Conservation (phyloP, 169 alveolate genomes). For the Eimeria necatrix region DNA sequence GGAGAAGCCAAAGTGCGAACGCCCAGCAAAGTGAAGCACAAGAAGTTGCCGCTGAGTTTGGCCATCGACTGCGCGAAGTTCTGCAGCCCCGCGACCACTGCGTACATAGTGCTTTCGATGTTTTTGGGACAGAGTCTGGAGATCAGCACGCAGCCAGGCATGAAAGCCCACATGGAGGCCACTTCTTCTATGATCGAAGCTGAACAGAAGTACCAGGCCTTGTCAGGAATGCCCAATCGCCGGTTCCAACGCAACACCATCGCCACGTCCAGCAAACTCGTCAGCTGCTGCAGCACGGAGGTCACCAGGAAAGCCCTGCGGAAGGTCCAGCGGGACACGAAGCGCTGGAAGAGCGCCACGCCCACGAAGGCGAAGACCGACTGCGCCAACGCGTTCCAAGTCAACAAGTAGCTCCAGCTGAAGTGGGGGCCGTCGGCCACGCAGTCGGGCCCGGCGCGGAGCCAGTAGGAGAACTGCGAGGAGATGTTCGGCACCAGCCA, state of each 20-base stretch:
- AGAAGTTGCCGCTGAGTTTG: conserved; percentile 69
- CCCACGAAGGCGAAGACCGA: conserved; percentile 68
- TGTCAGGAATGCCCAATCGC: conserved; percentile 73
- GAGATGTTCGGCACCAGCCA: conserved; percentile 71
- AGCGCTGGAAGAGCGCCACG: conserved; percentile 71
- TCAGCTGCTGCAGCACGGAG: conserved; percentile 63
- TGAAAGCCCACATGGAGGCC: conserved; percentile 77
- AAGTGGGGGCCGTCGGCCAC: conserved; percentile 79
- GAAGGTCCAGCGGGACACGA: conserved; percentile 76
- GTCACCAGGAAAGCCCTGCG: conserved; percentile 76
- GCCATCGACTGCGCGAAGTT: conserved; percentile 76
- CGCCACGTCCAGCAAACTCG: conserved; percentile 67
- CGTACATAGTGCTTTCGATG: conserved; percentile 77
- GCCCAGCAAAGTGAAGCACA: conserved; percentile 54
- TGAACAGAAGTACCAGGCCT: conserved; percentile 77
- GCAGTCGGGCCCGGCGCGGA: conserved; percentile 77
- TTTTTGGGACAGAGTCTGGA: conserved; percentile 71
- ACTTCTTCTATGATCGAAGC: conserved; percentile 75
- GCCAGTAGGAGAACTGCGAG: conserved; percentile 77
- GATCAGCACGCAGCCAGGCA: conserved; percentile 76
- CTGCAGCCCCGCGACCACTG: conserved; percentile 80
- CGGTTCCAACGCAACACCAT: conserved; percentile 78
- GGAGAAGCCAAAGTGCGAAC: conserved; percentile 58
- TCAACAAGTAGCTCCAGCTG: conserved; percentile 76
- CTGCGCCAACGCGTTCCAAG: conserved; percentile 56